Evolutionary conservation across 148 eudicot genomes (phyloP).

Genomic region (Persicaria maculosa): DNA sequence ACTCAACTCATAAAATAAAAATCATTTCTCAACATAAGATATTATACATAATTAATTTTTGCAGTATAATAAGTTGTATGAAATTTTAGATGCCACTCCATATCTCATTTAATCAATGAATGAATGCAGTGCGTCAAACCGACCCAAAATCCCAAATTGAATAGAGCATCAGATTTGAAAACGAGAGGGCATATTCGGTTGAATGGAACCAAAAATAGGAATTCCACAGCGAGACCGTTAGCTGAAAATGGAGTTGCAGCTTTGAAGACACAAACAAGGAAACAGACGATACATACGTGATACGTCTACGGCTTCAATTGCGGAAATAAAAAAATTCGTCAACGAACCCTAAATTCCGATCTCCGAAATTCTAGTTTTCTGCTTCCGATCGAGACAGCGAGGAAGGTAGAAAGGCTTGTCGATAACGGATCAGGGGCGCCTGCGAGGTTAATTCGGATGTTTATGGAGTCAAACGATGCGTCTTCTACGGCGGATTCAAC

Average conservation of each 20-base stretch:
- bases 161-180: background rate
- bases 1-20: no score
- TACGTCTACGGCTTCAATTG: background rate
- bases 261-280: background rate
- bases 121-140: no score
- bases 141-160: background rate
- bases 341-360: conserved; percentile 2
- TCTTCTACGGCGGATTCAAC: conserved; percentile 23
- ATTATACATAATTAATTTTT: no score
- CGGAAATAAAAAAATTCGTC: background rate
- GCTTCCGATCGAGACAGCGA: background rate
- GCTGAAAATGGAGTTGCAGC: background rate
- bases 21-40: no score
- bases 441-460: background rate
- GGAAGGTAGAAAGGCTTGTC: background rate
- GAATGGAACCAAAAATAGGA: background rate
- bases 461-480: conserved; percentile 2
- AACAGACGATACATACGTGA: background rate
- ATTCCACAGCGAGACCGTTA: conserved; percentile 3
- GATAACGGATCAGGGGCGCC: background rate
- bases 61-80: no score
- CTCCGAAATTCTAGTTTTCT: background rate
- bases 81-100: no score
- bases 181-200: conserved; percentile 9
- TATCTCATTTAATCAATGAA: no score